These are phyloP conservation scores for Aspergillus asperescens DNA, from an alignment of 495 filamentous ascomycete genomes.

Conservation along the genomic window DNA sequence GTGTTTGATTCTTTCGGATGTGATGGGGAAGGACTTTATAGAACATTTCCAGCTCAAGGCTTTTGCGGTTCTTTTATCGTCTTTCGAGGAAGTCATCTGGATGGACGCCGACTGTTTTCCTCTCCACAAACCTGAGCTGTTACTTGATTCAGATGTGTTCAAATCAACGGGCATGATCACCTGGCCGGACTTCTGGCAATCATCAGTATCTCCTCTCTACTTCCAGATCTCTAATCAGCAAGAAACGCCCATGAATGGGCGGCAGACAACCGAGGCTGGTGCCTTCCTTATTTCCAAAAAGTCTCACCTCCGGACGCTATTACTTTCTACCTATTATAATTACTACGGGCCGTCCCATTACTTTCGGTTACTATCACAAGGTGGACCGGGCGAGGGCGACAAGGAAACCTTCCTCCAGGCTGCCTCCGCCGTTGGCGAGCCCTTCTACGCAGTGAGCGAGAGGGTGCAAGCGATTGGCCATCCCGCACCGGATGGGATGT, in stretches of 20 bases:
- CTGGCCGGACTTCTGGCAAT: slow-evolving; percentile 61
- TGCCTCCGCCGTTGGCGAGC: slow-evolving; percentile 42
- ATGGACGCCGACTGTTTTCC: slow-evolving; percentile 58
- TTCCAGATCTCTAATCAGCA: slow-evolving; percentile 49
- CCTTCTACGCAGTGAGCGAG: slow-evolving; percentile 49
- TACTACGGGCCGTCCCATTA: slow-evolving; percentile 54
- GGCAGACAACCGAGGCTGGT: slow-evolving; percentile 51
- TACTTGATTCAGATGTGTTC: slow-evolving; percentile 50
- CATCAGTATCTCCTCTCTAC: slow-evolving; percentile 48
- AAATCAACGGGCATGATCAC: slow-evolving; percentile 48
- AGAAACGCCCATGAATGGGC: slow-evolving; percentile 32
- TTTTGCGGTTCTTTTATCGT: slow-evolving; percentile 56
- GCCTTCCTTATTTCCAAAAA: slow-evolving; percentile 54
- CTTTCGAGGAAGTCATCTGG: slow-evolving; percentile 56
- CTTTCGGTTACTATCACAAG: slow-evolving; percentile 54
- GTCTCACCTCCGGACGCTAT: slow-evolving; percentile 45
- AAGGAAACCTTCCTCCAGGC: slow-evolving; percentile 61
- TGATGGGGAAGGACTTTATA: slow-evolving; percentile 37
- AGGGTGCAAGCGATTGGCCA: slow-evolving; percentile 40
- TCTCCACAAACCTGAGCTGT: slow-evolving; percentile 44
- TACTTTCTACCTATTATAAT: slow-evolving; percentile 61
- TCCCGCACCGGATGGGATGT: slow-evolving; percentile 24
- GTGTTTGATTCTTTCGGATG: slow-evolving; percentile 47
- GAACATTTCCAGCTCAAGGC: slow-evolving; percentile 55
- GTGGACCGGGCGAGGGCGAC: slow-evolving; percentile 54